Evolutionary conservation across 108 stramenopile species (phyloP), one percentile per base, ranked within the genome.

Genomic region (Chaetoceros muelleri): DNA sequence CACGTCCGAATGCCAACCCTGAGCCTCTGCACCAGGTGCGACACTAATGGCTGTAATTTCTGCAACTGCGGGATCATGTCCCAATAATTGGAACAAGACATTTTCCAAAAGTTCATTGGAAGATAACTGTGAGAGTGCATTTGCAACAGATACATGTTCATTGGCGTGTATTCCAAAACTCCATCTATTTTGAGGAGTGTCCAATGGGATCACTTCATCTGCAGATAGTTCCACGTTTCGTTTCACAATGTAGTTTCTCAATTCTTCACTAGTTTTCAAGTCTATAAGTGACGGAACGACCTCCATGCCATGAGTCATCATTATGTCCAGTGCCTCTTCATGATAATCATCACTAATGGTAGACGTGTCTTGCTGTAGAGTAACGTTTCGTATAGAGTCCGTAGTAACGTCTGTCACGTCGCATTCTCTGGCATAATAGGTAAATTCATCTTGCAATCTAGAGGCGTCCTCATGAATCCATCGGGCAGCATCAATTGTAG

Each of bases 1-100:
- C 23, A 74, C 73, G 57, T 82, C 81, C 5, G 71, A 53, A 57
- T 82, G 81, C 76, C 76, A 78, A 13, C 51, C 48, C 64, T 78
- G 76, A 51, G 50, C 30, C 2, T 49, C 26, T 1, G 69, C 63
- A 18, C 81, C 81, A 49, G 49, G 58, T 2, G 21, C 57, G 2
- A 66, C 44, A 0, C 74, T 82, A 62, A 82, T 82, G 34, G 81
- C 74, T 2, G 76, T 78, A 50, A 82, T 70, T 62, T 78, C 76
- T 1, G 76, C 59, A 50, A 74, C 48, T 0, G 76, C 71, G 1
- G 81, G 74, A 55, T 78, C 76, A 5, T 59, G 64, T 27, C 81
- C 81, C 18, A 82, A 28, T 27, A 82, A 45, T 40, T 49, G 54
- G 49, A 60, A 49, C 2, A 82, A 46, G 2, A 72, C 10, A 0